Conservation (phyloP, 2,329 filamentous ascomycete genomes). For the Curvularia sp. region DNA sequence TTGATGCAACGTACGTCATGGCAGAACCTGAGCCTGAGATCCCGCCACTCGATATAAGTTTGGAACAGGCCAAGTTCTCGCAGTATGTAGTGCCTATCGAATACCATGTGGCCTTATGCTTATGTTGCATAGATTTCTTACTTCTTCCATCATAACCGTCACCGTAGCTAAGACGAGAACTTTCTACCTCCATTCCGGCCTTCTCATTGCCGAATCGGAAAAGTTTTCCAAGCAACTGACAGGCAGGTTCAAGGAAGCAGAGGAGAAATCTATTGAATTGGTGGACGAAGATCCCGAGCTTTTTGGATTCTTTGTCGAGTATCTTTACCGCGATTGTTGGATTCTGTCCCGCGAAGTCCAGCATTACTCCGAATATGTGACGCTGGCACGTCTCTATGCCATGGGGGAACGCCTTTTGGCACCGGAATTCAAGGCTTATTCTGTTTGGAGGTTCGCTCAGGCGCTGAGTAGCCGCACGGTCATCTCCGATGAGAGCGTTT, state of each 20-base stretch:
- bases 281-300: slow-evolving; percentile 28
- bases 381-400: neutral
- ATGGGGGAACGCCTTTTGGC: slow-evolving; percentile 1
- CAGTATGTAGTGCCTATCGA: too few relatives aligned
- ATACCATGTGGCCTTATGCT: neutral
- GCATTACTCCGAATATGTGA: neutral
- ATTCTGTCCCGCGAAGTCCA: slow-evolving; percentile 12
- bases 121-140: neutral
- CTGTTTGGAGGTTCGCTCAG: neutral
- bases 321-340: slow-evolving; percentile 29
- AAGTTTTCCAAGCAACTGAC: neutral
- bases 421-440: neutral
- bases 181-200: neutral
- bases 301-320: slow-evolving; percentile 31
- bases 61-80: too few relatives aligned
- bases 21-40: too few relatives aligned
- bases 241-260: neutral
- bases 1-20: too few relatives aligned
- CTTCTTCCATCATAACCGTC: neutral
- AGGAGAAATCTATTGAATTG: neutral
- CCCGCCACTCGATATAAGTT: too few relatives aligned
- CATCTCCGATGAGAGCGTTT: neutral
- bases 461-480: rapidly evolving
- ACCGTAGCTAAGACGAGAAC: neutral
- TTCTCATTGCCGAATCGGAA: neutral